Percentiles rank a stretch among this genome's conserved stretches.
phyloP scores from a whole-genome alignment of 1,284 basidiomycete species.

The Entoloma clypeatum region DNA sequence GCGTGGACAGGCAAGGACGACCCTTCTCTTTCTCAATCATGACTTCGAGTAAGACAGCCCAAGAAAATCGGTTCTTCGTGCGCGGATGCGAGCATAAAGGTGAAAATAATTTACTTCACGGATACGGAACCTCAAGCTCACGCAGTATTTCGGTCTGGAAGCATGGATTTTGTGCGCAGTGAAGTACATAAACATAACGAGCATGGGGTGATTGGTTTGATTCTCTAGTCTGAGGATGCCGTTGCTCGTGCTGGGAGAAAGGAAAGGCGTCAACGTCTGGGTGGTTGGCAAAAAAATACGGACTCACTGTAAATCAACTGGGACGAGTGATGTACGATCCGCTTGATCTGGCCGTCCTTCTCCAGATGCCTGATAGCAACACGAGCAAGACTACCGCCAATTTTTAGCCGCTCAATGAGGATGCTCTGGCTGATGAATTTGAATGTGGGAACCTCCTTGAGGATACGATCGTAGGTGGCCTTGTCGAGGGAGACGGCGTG shows the following conservation, averaged over 20 bases:
- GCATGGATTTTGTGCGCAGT: conserved; percentile 31
- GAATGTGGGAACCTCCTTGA: conserved; percentile 99
- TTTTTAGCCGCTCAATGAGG: conserved; percentile 95
- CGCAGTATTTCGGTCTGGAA: conserved; percentile 13
- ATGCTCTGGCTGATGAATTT: conserved; percentile 97
- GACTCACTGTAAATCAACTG: conserved; percentile 92
- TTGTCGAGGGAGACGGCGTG: conserved; percentile 95
- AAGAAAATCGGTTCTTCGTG: no score
- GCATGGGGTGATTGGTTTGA: conserved; percentile 29
- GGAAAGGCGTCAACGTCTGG: conserved; percentile 4
- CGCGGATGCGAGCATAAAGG: no score
- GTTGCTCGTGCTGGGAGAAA: conserved; percentile 55
- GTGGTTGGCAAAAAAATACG: conserved; percentile 5
- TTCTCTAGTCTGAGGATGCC: conserved; percentile 54
- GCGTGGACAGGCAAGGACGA: no score
- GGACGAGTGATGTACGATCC: conserved; percentile 92
- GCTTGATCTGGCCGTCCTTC: conserved; percentile 95
- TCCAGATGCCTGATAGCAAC: conserved; percentile 92
- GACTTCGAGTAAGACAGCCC: no score
- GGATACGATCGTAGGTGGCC: conserved; percentile 87
- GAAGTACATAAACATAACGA: conserved; percentile 49
- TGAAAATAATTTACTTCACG: no score
- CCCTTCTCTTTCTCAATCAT: no score
- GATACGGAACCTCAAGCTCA: no score
- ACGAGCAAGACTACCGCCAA: conserved; percentile 95